Evolutionary conservation across 805 yeast genomes (phyloP).

Genomic region (Hanseniaspora hatyaiensis): DNA sequence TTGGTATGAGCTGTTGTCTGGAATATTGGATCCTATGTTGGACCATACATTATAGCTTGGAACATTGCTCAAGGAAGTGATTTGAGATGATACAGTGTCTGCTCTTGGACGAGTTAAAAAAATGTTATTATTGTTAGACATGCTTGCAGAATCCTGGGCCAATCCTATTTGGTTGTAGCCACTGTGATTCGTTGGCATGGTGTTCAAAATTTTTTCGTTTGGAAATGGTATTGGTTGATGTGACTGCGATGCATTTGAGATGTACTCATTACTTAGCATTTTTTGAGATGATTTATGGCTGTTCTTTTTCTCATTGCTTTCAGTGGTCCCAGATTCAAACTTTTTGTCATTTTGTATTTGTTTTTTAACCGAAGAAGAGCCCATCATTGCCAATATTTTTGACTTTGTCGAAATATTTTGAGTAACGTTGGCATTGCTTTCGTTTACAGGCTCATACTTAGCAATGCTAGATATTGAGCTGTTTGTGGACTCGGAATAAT

Average conservation of each 20-base stretch:
- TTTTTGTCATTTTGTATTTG: conserved; percentile 1
- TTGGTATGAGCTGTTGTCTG: conserved; percentile 23
- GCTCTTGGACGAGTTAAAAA: conserved; percentile 28
- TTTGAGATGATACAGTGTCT: conserved; percentile 29
- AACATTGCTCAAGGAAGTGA: conserved; percentile 25
- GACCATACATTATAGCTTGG: conserved; percentile 20
- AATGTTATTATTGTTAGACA: conserved; percentile 16
- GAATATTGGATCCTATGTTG: conserved; percentile 19
- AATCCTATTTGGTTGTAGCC: background rate
- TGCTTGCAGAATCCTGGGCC: background rate
- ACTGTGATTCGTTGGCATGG: background rate
- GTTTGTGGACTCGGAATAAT: background rate
- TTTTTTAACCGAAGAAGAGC: conserved; percentile 10
- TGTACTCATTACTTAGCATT: background rate
- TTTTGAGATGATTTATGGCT: background rate
- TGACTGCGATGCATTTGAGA: background rate
- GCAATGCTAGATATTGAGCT: background rate
- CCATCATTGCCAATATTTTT: conserved; percentile 15
- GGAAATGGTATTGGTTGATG: conserved; percentile 14
- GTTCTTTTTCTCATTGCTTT: too few relatives aligned
- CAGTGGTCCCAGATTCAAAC: background rate
- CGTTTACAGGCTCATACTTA: background rate
- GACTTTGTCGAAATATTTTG: conserved; percentile 5
- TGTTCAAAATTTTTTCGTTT: background rate
- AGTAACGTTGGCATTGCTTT: background rate